These are phyloP conservation scores for Candida cerambycidarum DNA, from an alignment of 805 yeast genomes.

Conservation along the genomic window DNA sequence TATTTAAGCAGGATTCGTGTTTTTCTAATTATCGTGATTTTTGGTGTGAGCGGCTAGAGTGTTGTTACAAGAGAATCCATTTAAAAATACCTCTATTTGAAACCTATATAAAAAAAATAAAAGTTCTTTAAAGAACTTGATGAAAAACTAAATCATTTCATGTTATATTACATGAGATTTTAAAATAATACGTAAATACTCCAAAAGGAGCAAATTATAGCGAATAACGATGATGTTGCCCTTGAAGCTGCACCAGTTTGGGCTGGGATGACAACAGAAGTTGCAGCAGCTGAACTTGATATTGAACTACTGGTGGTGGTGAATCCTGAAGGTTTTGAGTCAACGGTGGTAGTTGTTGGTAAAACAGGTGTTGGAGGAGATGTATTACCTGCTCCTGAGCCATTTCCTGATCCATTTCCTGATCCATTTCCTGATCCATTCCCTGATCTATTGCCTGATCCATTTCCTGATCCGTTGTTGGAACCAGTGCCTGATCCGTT, in stretches of 20 bases:
- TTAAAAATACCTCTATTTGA: no score
- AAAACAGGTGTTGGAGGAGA: neutral
- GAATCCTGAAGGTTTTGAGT: neutral
- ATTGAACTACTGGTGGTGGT: neutral
- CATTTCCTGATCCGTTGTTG: neutral
- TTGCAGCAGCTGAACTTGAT: neutral
- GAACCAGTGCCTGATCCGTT: neutral
- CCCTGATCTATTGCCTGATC: neutral
- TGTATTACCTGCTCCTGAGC: neutral
- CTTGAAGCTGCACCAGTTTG: constrained; percentile 5
- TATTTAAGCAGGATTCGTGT: no score
- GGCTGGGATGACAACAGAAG: neutral
- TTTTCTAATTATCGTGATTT: neutral
- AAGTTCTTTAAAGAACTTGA: neutral
- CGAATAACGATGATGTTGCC: constrained; percentile 1
- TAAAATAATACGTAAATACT: neutral
- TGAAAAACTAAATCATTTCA: neutral
- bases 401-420: neutral
- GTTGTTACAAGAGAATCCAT: neutral
- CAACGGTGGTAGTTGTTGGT: neutral
- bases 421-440: constrained; percentile 1
- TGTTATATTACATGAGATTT: neutral
- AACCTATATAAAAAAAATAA: no score
- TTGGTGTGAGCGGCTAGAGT: neutral
- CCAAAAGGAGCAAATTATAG: constrained; percentile 3